A percentile compares a stretch with the other conserved stretches of the same genome.
Evolutionary conservation across 805 yeast species (phyloP).

Genomic region (Metschnikowia kunwiensis): DNA sequence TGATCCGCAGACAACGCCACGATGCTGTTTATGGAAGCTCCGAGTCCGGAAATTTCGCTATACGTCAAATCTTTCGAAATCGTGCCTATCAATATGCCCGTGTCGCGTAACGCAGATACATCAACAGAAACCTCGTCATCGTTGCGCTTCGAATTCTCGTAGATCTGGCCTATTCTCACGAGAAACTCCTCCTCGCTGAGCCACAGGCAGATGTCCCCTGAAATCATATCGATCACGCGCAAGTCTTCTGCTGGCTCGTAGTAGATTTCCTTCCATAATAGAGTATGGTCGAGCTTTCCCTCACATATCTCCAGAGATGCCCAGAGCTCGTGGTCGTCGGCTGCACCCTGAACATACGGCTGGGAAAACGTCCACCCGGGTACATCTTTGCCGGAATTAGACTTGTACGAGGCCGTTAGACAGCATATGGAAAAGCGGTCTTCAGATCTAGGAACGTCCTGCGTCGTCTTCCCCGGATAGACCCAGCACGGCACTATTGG

Average conservation of each 20-base stretch:
- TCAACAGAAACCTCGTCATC: slow-evolving; percentile 8
- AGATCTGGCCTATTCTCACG: slow-evolving; percentile 16
- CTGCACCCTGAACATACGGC: slow-evolving; percentile 85
- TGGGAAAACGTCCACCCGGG: slow-evolving; percentile 17
- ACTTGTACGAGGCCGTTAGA: slow-evolving; percentile 15
- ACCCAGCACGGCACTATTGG: slow-evolving; percentile 70
- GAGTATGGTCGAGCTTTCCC: slow-evolving; percentile 46
- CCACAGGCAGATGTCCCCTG: slow-evolving; percentile 23
- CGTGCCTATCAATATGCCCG: slow-evolving; percentile 29
- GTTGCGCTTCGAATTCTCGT: slow-evolving; percentile 1
- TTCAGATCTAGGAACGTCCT: slow-evolving; percentile 1
- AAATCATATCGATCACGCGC: slow-evolving; percentile 21
- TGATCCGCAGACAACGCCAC: slow-evolving; percentile 26
- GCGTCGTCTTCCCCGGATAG: slow-evolving; percentile 46
- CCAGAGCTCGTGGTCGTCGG: slow-evolving; percentile 93
- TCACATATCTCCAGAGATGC: slow-evolving; percentile 37
- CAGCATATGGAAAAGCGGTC: slow-evolving; percentile 14
- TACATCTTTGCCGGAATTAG: slow-evolving; percentile 6
- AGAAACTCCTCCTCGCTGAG: slow-evolving; percentile 25
- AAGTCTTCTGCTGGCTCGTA: slow-evolving; percentile 10
- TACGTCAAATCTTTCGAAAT: slow-evolving; percentile 19
- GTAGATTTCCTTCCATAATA: slow-evolving; percentile 51
- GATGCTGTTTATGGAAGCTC: slow-evolving; percentile 12
- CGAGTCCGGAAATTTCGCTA: background rate
- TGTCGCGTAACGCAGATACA: slow-evolving; percentile 18